A percentile compares a stretch with the other conserved stretches of the same genome.
These are phyloP conservation scores for Hygrophorus pudorinus DNA, from an alignment of 768 basidiomycete species.

Conservation along the genomic window DNA sequence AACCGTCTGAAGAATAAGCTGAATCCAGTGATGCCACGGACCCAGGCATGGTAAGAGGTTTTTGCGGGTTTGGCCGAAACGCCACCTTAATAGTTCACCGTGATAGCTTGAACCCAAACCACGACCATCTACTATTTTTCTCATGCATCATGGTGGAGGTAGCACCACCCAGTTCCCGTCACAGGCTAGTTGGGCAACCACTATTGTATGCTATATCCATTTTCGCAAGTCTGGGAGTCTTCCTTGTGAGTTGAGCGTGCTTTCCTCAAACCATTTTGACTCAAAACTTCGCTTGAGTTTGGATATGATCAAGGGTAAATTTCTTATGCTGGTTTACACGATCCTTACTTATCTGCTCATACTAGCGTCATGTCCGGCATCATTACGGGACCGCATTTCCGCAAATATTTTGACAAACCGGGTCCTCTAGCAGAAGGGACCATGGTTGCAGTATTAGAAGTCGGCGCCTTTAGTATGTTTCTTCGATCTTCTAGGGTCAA, in stretches of 20 bases:
- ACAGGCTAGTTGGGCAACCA: slow-evolving; percentile 65
- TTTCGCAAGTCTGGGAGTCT: slow-evolving; percentile 79
- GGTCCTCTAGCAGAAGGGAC: slow-evolving; percentile 71
- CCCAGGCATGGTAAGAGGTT: slow-evolving; percentile 37
- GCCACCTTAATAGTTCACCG: not conserved
- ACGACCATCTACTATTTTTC: slow-evolving; percentile 4
- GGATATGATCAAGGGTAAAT: slow-evolving; percentile 81
- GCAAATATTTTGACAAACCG: slow-evolving; percentile 73
- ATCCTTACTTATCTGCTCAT: not conserved
- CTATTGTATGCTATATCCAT: slow-evolving; percentile 72
- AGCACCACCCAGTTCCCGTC: slow-evolving; percentile 19
- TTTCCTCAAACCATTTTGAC: not conserved
- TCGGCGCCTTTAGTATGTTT: slow-evolving; percentile 77
- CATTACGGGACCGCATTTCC: slow-evolving; percentile 81
- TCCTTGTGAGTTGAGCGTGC: slow-evolving; percentile 50
- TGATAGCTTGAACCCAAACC: not conserved
- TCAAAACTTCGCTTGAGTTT: slow-evolving; percentile 35
- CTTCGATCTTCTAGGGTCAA: not conserved
- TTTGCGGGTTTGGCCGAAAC: not conserved
- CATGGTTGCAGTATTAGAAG: slow-evolving; percentile 91
- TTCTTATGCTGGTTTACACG: not conserved
- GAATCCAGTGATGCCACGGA: slow-evolving; percentile 53
- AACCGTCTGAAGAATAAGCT: not conserved
- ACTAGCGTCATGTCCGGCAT: slow-evolving; percentile 82
- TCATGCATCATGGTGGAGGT: slow-evolving; percentile 46